phyloP scores from a whole-genome alignment of 2,329 filamentous ascomycete genomes.

The Cercospora nicotianae region DNA sequence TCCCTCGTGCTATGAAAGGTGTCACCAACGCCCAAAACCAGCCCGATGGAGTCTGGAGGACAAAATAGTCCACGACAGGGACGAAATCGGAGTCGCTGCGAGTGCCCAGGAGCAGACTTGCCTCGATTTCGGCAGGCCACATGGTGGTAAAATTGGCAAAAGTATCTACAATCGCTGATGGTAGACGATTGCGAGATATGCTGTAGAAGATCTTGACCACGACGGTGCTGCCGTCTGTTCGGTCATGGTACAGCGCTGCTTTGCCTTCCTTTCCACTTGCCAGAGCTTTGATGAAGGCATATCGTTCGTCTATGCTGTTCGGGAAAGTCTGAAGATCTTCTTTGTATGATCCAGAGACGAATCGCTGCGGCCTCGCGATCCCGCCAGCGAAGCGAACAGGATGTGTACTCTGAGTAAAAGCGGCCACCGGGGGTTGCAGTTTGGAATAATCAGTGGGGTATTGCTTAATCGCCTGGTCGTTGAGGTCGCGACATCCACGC shows the following conservation, averaged over 20 bases:
- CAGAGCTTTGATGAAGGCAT: slow-evolving; percentile 17
- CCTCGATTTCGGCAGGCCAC: slow-evolving; percentile 30
- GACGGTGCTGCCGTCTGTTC: slow-evolving; percentile 10
- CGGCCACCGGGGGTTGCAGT: background rate
- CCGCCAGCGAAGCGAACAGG: slow-evolving; percentile 13
- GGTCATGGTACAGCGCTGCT: slow-evolving; percentile 20
- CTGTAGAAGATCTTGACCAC: slow-evolving; percentile 22
- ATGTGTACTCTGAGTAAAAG: background rate
- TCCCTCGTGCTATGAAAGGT: slow-evolving; percentile 20
- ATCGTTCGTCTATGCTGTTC: slow-evolving; percentile 20
- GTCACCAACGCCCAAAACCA: slow-evolving; percentile 25
- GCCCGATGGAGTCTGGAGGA: slow-evolving; percentile 10
- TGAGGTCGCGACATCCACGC: slow-evolving; percentile 15
- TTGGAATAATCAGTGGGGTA: slow-evolving; percentile 20
- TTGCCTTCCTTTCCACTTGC: slow-evolving; percentile 24
- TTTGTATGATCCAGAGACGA: background rate
- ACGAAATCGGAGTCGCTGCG: slow-evolving; percentile 12
- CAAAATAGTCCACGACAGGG: slow-evolving; percentile 25
- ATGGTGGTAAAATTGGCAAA: slow-evolving; percentile 14
- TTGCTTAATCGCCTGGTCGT: slow-evolving; percentile 22
- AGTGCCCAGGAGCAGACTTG: slow-evolving; percentile 13
- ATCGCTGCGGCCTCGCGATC: background rate
- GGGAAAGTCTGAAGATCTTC: background rate
- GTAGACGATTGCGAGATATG: slow-evolving; percentile 16
- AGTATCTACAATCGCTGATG: background rate